phyloP scores from a whole-genome alignment of 345 rosid genomes.

The Eucalyptus lansdowneana region DNA sequence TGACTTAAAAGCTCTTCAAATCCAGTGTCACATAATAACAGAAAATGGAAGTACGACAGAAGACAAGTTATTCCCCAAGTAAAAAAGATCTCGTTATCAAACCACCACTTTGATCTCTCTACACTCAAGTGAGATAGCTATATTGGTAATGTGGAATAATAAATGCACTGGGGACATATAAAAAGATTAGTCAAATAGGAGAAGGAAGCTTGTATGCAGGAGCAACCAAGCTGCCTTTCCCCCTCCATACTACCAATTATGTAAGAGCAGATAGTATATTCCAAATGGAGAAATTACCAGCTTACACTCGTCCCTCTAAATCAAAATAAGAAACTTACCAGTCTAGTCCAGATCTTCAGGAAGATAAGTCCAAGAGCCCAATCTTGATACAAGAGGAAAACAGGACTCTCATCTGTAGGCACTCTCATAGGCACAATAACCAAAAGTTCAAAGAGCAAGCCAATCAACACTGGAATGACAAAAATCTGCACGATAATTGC shows the following conservation, averaged over 20 bases:
- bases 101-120: neutral
- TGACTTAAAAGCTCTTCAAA: neutral
- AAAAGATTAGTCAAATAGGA: neutral
- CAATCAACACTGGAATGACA: slow-evolving; percentile 90
- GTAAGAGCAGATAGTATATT: no score
- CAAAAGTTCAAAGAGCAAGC: slow-evolving; percentile 92
- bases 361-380: slow-evolving; percentile 98
- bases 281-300: neutral
- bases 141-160: neutral
- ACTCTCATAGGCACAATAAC: slow-evolving; percentile 99
- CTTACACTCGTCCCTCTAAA: neutral
- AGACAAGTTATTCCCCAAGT: neutral
- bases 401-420: slow-evolving; percentile 99
- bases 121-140: neutral
- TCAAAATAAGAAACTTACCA: slow-evolving; percentile 29
- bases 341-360: slow-evolving; percentile 97
- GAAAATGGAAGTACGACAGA: neutral
- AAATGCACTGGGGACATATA: neutral
- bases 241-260: neutral
- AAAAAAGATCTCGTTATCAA: neutral
- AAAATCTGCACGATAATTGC: slow-evolving; percentile 38
- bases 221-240: neutral
- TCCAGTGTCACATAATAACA: neutral
- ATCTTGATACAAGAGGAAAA: slow-evolving; percentile 94
- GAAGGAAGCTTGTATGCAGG: neutral